Percentiles rank a stretch among this genome's conserved stretches.
Evolutionary conservation across 2,329 filamentous ascomycete genomes (phyloP).

Genomic region (Immersiporthe knoxdaviesiana): DNA sequence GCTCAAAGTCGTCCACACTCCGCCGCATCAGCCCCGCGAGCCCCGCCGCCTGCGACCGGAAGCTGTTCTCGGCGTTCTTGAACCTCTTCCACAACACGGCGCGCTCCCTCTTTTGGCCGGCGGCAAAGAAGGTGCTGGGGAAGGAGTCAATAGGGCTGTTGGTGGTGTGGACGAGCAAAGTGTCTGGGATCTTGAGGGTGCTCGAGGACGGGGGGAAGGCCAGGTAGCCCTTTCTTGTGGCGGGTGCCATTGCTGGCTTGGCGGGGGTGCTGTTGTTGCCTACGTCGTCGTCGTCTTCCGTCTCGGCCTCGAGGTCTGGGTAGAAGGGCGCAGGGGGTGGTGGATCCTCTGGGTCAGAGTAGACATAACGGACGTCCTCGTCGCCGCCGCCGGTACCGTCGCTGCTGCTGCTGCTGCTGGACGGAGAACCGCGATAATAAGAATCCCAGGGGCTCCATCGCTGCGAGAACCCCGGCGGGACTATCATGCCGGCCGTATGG

Average conservation of each 20-base stretch:
- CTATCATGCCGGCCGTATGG: slow-evolving; percentile 52
- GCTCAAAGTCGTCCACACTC: slow-evolving; percentile 51
- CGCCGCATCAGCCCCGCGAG: slow-evolving; percentile 52
- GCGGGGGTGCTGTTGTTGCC: neutral
- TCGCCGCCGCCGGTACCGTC: neutral
- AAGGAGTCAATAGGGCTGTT: slow-evolving; percentile 23
- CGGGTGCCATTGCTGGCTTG: slow-evolving; percentile 30
- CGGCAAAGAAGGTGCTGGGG: slow-evolving; percentile 30
- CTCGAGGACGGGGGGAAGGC: slow-evolving; percentile 53
- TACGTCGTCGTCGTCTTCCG: slow-evolving; percentile 8
- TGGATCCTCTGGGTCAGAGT: slow-evolving; percentile 25
- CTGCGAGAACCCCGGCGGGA: slow-evolving; percentile 49
- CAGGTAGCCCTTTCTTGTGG: slow-evolving; percentile 47
- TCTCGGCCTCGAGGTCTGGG: slow-evolving; percentile 11
- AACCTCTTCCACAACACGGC: slow-evolving; percentile 18
- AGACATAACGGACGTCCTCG: slow-evolving; percentile 23
- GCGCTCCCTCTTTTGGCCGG: slow-evolving; percentile 29
- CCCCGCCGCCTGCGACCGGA: slow-evolving; percentile 51
- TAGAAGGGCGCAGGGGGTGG: slow-evolving; percentile 9
- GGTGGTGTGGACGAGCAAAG: slow-evolving; percentile 52
- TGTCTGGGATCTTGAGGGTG: slow-evolving; percentile 52
- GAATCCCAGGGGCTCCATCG: neutral
- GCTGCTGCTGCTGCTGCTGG: neutral
- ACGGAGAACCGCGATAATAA: neutral
- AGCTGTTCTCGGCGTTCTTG: slow-evolving; percentile 44